Conservation (phyloP, 805 yeast species). For the Candida tibetensis region DNA sequence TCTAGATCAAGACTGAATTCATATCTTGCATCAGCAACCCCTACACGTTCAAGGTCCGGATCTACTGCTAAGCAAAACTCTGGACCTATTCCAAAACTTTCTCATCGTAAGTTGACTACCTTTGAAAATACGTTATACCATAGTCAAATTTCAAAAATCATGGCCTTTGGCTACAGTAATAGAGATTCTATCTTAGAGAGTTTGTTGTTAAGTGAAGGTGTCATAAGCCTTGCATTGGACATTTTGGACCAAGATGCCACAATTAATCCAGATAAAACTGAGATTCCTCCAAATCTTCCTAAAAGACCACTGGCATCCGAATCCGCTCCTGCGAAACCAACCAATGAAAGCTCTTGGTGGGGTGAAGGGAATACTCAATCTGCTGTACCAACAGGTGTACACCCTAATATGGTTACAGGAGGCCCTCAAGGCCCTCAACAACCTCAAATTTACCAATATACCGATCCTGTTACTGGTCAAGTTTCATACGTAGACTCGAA, state of each 20-base stretch:
- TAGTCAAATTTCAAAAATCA: constrained; percentile 43
- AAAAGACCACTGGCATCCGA: constrained; percentile 26
- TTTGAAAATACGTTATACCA: constrained; percentile 52
- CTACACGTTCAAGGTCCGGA: constrained; percentile 13
- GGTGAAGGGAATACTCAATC: constrained; percentile 30
- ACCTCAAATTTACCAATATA: constrained; percentile 61
- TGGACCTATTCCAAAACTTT: constrained; percentile 34
- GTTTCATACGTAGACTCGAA: constrained; percentile 64
- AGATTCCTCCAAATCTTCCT: constrained; percentile 49
- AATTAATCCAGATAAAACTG: constrained; percentile 35
- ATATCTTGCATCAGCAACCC: constrained; percentile 9
- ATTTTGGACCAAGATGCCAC: constrained; percentile 45
- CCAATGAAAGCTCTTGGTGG: constrained; percentile 14
- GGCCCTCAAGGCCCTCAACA: constrained; percentile 18
- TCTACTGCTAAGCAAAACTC: constrained; percentile 1
- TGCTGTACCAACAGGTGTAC: constrained; percentile 5
- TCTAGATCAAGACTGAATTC: constrained; percentile 15
- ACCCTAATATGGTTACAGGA: too few relatives aligned
- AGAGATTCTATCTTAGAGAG: constrained; percentile 63
- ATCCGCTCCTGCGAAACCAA: constrained; percentile 23
- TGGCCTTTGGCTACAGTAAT: constrained; percentile 55
- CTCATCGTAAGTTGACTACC: constrained; percentile 52
- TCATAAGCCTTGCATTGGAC: constrained; percentile 56
- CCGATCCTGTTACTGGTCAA: constrained; percentile 70
- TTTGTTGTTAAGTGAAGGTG: constrained; percentile 56